Evolutionary conservation across 2,329 filamentous ascomycete species (phyloP).

Genomic region (Clarireedia paspali): DNA sequence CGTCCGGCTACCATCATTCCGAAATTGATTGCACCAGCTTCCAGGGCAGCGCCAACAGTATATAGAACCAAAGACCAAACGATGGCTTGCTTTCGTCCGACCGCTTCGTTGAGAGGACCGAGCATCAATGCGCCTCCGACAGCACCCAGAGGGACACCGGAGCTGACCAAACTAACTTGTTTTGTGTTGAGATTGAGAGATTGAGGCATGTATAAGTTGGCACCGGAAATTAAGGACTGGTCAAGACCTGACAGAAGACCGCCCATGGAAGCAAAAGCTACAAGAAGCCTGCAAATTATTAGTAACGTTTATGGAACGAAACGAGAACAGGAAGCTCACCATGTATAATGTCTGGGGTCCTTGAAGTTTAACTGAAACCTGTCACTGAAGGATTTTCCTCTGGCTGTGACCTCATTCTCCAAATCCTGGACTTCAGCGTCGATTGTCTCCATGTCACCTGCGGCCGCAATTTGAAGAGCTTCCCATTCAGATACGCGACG

Average conservation of each 20-base stretch:
- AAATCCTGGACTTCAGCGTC: conserved; percentile 30
- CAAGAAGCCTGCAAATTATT: conserved; percentile 2
- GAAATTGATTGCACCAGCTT: conserved; percentile 60
- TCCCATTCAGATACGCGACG: conserved; percentile 25
- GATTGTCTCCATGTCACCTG: conserved; percentile 25
- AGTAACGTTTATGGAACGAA: background rate
- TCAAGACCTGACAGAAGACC: conserved; percentile 66
- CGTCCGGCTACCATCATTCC: conserved; percentile 64
- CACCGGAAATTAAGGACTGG: conserved; percentile 65
- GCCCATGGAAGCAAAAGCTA: conserved; percentile 65
- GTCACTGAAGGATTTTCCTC: conserved; percentile 20
- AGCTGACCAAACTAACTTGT: conserved; percentile 60
- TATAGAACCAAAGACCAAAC: conserved; percentile 63
- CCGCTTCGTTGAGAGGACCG: conserved; percentile 57
- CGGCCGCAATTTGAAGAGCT: conserved; percentile 26
- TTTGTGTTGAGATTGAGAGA: conserved; percentile 43
- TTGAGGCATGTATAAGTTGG: conserved; percentile 56
- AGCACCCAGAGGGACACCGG: conserved; percentile 64
- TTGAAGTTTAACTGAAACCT: conserved; percentile 49
- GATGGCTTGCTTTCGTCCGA: conserved; percentile 61
- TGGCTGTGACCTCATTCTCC: conserved; percentile 25
- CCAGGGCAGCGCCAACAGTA: conserved; percentile 60
- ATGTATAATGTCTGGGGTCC: conserved; percentile 57
- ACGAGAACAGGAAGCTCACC: conserved; percentile 5
- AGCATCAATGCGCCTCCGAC: conserved; percentile 62